Evolutionary conservation across 176 grass and related monocot species (phyloP).

Genomic region (Luzula sylvatica): DNA sequence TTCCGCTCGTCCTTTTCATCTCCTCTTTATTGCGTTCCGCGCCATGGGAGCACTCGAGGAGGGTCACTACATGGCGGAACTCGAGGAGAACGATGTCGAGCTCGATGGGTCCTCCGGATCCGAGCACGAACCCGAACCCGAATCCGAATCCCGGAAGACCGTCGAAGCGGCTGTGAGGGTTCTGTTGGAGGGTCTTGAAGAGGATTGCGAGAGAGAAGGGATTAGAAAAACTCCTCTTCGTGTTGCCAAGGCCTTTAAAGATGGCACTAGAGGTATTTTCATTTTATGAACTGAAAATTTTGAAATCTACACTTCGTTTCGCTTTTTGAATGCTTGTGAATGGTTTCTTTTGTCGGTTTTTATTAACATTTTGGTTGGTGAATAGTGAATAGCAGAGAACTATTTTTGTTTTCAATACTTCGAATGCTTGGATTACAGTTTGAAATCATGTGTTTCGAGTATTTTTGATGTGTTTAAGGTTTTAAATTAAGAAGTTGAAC

Average conservation of each 20-base stretch:
- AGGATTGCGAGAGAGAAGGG: conserved; percentile 70
- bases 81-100: conserved; percentile 24
- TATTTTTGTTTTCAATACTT: no score
- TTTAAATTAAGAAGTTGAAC: no score
- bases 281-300: background rate
- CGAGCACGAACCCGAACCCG: conserved; percentile 17
- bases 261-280: conserved; percentile 63
- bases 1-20: background rate
- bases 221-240: conserved; percentile 67
- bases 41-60: conserved; percentile 69
- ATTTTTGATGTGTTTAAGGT: no score
- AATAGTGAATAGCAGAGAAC: no score
- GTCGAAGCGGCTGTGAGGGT: conserved; percentile 41
- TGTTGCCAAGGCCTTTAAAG: conserved; percentile 92
- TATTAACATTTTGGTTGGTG: no score
- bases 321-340: no score
- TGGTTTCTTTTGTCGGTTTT: no score
- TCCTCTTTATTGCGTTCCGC: background rate
- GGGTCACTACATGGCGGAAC: conserved; percentile 39
- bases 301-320: no score
- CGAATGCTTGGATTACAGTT: no score
- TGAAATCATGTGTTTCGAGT: no score
- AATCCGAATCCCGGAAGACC: conserved; percentile 7
- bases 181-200: conserved; percentile 69
- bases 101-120: conserved; percentile 6